Percentiles rank a stretch among this genome's conserved stretches.
These are phyloP conservation scores for Populus trichocarpa DNA, from an alignment of 441 rosid genomes.

Conservation along the genomic window DNA sequence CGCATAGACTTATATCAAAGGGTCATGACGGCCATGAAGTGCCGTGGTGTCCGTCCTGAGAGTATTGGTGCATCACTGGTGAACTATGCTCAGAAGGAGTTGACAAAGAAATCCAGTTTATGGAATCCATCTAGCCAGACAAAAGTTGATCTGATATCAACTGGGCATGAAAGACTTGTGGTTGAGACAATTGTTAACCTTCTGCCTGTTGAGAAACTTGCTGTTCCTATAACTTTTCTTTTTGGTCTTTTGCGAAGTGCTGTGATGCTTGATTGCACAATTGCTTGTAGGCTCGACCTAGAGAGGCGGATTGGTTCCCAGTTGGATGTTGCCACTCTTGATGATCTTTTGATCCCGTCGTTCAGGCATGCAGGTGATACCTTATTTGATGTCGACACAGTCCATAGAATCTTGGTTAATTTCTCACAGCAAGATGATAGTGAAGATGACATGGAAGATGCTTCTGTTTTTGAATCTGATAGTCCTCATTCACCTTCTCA, in stretches of 20 bases:
- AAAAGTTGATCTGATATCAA: conserved; percentile 43
- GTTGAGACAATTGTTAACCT: conserved; percentile 85
- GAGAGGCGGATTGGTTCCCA: conserved; percentile 93
- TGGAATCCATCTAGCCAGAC: conserved; percentile 61
- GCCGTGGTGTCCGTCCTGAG: conserved; percentile 95
- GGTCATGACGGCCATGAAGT: conserved; percentile 89
- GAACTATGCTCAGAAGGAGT: conserved; percentile 83
- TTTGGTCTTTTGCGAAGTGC: conserved; percentile 90
- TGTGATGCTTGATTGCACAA: conserved; percentile 75
- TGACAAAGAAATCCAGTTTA: conserved; percentile 68
- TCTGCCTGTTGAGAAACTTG: conserved; percentile 85
- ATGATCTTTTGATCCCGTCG: conserved; percentile 89
- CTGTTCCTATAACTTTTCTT: conserved; percentile 79
- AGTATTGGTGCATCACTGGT: conserved; percentile 88
- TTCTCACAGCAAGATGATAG: conserved; percentile 95
- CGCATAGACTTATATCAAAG: conserved; percentile 77
- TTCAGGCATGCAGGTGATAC: conserved; percentile 86
- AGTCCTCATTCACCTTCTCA: conserved; percentile 88
- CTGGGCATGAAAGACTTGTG: conserved; percentile 61
- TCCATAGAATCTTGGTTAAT: conserved; percentile 86
- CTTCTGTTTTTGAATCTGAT: conserved; percentile 77
- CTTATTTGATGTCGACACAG: conserved; percentile 84
- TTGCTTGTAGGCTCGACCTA: conserved; percentile 79
- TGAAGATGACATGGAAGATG: conserved; percentile 78
- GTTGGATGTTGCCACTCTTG: conserved; percentile 82